phyloP scores from a whole-genome alignment of 345 rosid genomes.

The Linum tenue region DNA sequence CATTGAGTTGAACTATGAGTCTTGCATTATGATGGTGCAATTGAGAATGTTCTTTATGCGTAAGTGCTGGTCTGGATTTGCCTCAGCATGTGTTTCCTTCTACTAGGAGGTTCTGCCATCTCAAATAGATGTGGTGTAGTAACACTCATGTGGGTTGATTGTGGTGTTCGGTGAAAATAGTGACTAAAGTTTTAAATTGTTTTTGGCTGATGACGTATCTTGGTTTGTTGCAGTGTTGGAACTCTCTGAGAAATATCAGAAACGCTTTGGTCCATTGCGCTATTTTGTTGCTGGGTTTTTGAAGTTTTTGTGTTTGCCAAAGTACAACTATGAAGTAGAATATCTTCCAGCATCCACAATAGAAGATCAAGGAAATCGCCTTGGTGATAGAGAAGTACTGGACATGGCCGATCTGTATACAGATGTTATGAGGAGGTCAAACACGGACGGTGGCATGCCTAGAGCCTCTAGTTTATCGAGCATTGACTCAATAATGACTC shows the following conservation, averaged over 20 bases:
- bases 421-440: conserved; percentile 76
- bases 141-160: no score
- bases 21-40: no score
- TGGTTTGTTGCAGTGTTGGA: conserved; percentile 57
- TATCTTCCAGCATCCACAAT: conserved; percentile 65
- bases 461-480: conserved; percentile 96
- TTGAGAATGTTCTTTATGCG: no score
- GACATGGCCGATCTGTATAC: conserved; percentile 77
- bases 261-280: conserved; percentile 90
- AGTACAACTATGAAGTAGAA: conserved; percentile 86
- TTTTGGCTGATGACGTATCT: neutral
- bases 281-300: conserved; percentile 94
- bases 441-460: conserved; percentile 61
- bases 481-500: conserved; percentile 91
- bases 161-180: no score
- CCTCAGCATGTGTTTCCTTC: conserved; percentile 11
- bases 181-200: no score
- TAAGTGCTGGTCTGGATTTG: conserved; percentile 12
- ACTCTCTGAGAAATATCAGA: conserved; percentile 90
- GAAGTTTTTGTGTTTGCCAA: conserved; percentile 94
- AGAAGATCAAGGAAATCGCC: conserved; percentile 56
- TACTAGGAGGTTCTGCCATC: neutral
- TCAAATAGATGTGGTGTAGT: no score
- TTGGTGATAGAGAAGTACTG: conserved; percentile 38
- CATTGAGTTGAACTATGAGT: neutral